phyloP scores from a whole-genome alignment of 306 rosid genomes.

The Vigna nakashimae region DNA sequence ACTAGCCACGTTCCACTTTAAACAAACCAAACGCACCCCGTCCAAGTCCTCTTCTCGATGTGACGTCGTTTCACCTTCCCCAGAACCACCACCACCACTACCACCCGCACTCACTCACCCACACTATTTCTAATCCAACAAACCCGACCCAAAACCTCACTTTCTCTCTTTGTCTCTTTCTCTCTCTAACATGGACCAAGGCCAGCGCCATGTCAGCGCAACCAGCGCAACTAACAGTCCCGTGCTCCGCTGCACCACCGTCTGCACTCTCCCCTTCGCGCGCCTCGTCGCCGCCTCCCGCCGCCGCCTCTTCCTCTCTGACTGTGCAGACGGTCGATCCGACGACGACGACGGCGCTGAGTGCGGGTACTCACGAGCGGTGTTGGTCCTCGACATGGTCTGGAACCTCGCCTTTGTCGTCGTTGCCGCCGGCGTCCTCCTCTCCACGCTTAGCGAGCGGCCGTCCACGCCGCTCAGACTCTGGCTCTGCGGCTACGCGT shows the following conservation, averaged over 20 bases:
- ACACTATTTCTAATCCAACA: neutral
- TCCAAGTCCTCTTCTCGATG: conserved; percentile 20
- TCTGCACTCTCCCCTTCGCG: conserved; percentile 59
- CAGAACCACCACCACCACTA: conserved; percentile 43
- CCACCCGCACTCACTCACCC: neutral
- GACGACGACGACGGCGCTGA: conserved; percentile 39
- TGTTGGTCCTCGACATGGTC: conserved; percentile 67
- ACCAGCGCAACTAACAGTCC: conserved; percentile 34
- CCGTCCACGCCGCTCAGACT: conserved; percentile 77
- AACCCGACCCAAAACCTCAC: neutral
- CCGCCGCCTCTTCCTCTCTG: conserved; percentile 50
- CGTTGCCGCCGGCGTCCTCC: conserved; percentile 66
- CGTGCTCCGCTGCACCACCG: conserved; percentile 46
- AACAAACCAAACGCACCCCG: neutral
- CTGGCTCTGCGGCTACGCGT: conserved; percentile 74
- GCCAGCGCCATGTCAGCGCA: conserved; percentile 37
- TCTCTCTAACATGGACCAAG: conserved; percentile 58
- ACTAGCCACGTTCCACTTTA: neutral
- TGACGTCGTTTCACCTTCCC: conserved; percentile 59
- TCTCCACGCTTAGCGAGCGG: conserved; percentile 62
- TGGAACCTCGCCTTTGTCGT: conserved; percentile 79
- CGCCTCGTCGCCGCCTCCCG: conserved; percentile 54
- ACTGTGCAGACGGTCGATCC: conserved; percentile 43
- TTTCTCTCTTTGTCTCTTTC: conserved; percentile 12
- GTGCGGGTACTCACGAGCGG: conserved; percentile 60